Base-by-base conservation (phyloP, 106 monocot genomes). In the Agapanthus africanus region DNA sequence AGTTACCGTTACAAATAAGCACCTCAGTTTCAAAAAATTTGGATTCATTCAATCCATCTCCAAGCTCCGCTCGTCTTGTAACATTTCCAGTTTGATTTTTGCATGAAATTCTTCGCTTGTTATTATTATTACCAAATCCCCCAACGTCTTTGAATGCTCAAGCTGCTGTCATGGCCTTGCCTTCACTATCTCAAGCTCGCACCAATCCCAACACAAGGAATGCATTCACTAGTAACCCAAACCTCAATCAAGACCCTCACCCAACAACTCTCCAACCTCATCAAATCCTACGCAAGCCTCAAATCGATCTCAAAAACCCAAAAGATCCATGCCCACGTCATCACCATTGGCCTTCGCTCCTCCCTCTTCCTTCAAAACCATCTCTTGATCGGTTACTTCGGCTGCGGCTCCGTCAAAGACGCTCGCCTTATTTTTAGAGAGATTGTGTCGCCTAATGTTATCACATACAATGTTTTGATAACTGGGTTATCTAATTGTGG, bases 341-440 rank as follows among this genome's bases (percentile, higher is more conserved):
- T 91, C 79, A 33, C 71, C 52, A 44, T 50, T 3, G 86, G 86
- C 65, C 66, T 83, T 38, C 35, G 38, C 18, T 77, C 88, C 42
- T 83, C 85, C 36, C 67, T 80, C 59, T 91, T 86, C 72, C 81
- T 95, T 36, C 85, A 79, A 65, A 95, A 91, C 75, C 80, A 83
- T 34, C 81, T 91, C 33, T 36, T 95, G 32, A 54, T 76, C 36
- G 33, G 71, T 8, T 95, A 95, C 81, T 47, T 86, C 77, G 41
- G 32, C 19, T 78, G 81, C 60, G 76, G 76, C 54, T 70, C 65
- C 23, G 30, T 73, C 19, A 39, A 70, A 18, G 86, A 95, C 18
- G 88, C 91, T 27, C 59, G 50, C 33, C 27, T 32, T 21, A 57
- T 91, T 19, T 88, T 86, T 47, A 40, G 57, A 9, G 38, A 62